These are phyloP conservation scores for Tubosaeta brunneosetosa DNA, from an alignment of 768 basidiomycete genomes.

Conservation along the genomic window DNA sequence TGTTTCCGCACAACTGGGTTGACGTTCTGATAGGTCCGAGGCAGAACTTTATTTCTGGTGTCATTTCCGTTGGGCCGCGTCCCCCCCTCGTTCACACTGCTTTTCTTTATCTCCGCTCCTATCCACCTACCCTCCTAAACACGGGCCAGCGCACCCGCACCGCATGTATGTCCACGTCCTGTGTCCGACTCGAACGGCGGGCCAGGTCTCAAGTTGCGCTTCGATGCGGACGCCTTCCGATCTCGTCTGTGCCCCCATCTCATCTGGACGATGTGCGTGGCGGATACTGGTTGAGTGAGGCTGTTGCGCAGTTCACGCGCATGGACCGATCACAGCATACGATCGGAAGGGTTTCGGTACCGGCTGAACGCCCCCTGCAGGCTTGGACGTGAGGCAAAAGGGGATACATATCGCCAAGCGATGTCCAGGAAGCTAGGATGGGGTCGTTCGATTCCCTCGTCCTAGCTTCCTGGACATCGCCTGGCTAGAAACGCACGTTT, in stretches of 20 bases:
- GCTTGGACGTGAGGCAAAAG: no score
- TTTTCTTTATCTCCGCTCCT: no score
- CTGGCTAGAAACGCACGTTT: background rate
- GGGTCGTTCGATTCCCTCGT: background rate
- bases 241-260: background rate
- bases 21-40: no score
- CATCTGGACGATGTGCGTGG: background rate
- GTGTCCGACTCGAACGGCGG: background rate
- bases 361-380: no score
- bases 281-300: background rate
- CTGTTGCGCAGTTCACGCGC: background rate
- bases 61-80: no score
- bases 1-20: no score
- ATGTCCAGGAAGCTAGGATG: background rate
- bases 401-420: background rate
- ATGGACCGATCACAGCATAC: no score
- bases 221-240: background rate
- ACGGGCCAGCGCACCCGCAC: background rate
- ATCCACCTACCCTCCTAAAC: no score
- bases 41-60: no score
- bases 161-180: background rate
- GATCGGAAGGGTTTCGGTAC: no score
- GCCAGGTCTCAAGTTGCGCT: background rate
- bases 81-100: no score
- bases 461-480: no score